Evolutionary conservation across 129 eudicot species (phyloP).

Genomic region (carrot (Daucus carota)): DH1_v3.0 NC_030385.2:3487501-3488000

Average conservation of each 20-base stretch:
- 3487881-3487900: neutral
- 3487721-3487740: neutral
- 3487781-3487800: neutral
- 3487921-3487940: conserved; percentile 5
- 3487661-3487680: neutral
- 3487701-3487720: neutral
- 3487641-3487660: neutral
- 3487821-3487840: neutral
- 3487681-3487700: neutral
- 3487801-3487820: neutral
- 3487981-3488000: conserved; percentile 8
- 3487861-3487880: neutral
- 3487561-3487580: neutral
- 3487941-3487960: neutral
- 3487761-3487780: neutral
- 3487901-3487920: neutral
- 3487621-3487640: neutral
- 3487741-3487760: neutral
- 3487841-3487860: neutral
- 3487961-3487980: conserved; percentile 12
- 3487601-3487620: neutral
- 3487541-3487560: no score
- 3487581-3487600: neutral
- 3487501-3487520: neutral
- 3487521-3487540: neutral